Base-by-base conservation (phyloP, 768 basidiomycete genomes). In the Leccinum subgranulosum region DNA sequence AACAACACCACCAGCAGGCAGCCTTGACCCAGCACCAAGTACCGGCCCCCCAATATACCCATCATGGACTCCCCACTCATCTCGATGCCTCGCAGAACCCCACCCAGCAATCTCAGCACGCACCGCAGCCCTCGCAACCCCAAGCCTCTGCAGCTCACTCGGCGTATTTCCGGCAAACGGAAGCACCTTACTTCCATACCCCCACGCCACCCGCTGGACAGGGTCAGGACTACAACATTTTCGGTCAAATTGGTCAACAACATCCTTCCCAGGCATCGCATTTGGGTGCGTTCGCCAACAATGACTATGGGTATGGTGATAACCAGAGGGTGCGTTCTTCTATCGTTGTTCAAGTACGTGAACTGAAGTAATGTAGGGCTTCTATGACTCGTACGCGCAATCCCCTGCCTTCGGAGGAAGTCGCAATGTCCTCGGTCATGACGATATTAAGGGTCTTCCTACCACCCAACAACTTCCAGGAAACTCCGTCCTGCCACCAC, bases 321-420 rank as follows among this genome's bases (percentile, higher is more conserved):
- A 84, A 68, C 58, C 85, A 82, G 65, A 79, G 88, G 68, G 87
- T 90, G 66, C 63, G 83, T 74, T 43, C 1, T 19, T 27, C 50
- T 3, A 54, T 62, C 29, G 31, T 58, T 12, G 27, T 45, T 50
- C 28, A 21, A 23, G 10, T 43, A 5, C 50, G 56, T 41, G 41
- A 19, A 54, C 62, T 61, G 33, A 61, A 65, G 53, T 70, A 64
- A 62, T 48, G 41, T 61, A 88, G 87, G 83, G 83, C 62, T 90
- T 90, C 74, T 92, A 92, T 66, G 90, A 92, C 46, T 82, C 84
- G 9, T 91, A 92, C 66, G 73, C 71, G 48, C 88, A 85, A 62
- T 86, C 81, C 53, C 75, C 79, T 45, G 81, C 76, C 29, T 92
- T 92, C 61, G 81, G 81, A 33, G 82, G 80, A 27, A 70, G 63